Conservation (phyloP, 208 protist genomes). For the Wallacemonas sp. region DNA sequence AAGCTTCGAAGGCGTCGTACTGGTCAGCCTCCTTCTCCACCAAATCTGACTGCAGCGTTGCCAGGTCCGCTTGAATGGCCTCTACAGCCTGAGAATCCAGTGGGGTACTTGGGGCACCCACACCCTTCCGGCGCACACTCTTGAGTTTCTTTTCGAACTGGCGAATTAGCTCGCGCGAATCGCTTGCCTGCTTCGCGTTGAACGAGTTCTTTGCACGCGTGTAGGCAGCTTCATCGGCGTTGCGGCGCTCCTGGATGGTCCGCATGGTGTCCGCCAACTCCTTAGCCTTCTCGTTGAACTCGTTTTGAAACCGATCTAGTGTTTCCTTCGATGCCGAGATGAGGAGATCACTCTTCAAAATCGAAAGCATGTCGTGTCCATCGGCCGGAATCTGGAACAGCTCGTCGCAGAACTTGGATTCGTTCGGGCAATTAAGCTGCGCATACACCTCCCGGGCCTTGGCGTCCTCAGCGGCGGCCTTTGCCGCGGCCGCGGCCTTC, state of each 20-base stretch:
- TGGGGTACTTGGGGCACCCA: neutral
- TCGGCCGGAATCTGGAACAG: slow-evolving; percentile 60
- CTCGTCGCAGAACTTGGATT: slow-evolving; percentile 73
- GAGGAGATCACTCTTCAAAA: slow-evolving; percentile 62
- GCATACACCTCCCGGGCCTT: slow-evolving; percentile 45
- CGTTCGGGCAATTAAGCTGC: slow-evolving; percentile 83
- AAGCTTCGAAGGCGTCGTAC: slow-evolving; percentile 65
- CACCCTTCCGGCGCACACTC: slow-evolving; percentile 27
- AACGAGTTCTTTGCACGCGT: slow-evolving; percentile 32
- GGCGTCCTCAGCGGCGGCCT: slow-evolving; percentile 41
- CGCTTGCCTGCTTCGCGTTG: slow-evolving; percentile 31
- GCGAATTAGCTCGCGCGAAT: slow-evolving; percentile 49
- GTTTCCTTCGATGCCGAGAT: slow-evolving; percentile 60
- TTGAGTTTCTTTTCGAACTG: slow-evolving; percentile 69
- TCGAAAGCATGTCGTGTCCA: slow-evolving; percentile 43
- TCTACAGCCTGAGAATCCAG: slow-evolving; percentile 11
- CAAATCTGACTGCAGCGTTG: slow-evolving; percentile 44
- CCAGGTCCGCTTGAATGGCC: slow-evolving; percentile 35
- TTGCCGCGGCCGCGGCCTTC: slow-evolving; percentile 21
- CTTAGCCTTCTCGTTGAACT: slow-evolving; percentile 83
- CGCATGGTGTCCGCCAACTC: slow-evolving; percentile 78
- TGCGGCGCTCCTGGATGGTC: slow-evolving; percentile 50
- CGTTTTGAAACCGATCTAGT: slow-evolving; percentile 67
- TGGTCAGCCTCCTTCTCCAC: slow-evolving; percentile 75
- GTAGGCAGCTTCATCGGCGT: slow-evolving; percentile 60